A percentile compares a stretch with the other conserved stretches of the same genome.
Conservation (phyloP, 2,329 filamentous ascomycete species). For the Hypoxylon sp. region DNA sequence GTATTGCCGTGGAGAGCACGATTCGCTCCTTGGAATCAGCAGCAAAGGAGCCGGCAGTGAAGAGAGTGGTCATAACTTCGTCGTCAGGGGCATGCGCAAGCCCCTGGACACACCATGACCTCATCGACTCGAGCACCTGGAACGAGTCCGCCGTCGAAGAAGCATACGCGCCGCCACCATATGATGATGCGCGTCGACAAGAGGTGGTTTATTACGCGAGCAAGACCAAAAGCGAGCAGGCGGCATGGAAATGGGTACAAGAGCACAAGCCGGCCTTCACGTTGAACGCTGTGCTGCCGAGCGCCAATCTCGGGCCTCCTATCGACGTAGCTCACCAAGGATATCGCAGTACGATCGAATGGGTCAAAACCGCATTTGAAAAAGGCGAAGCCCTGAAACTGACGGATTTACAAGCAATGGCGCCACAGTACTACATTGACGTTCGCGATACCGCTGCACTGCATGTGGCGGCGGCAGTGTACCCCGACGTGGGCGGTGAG, state of each 20-base stretch:
- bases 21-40: slow-evolving; percentile 39
- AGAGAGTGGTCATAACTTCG: slow-evolving; percentile 48
- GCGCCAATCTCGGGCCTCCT: slow-evolving; percentile 46
- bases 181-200: slow-evolving; percentile 23
- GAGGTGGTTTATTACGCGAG: slow-evolving; percentile 42
- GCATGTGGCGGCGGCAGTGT: slow-evolving; percentile 66
- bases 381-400: slow-evolving; percentile 26
- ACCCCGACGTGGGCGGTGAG: slow-evolving; percentile 62
- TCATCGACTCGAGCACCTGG: slow-evolving; percentile 44
- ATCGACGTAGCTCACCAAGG: slow-evolving; percentile 42
- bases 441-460: slow-evolving; percentile 65
- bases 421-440: slow-evolving; percentile 61
- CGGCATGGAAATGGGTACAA: slow-evolving; percentile 44
- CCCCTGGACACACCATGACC: slow-evolving; percentile 30
- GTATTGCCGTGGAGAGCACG: slow-evolving; percentile 28
- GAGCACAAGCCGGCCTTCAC: slow-evolving; percentile 42
- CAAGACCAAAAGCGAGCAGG: slow-evolving; percentile 45
- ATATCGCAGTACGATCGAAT: slow-evolving; percentile 29
- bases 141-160: slow-evolving; percentile 40
- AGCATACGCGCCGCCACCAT: slow-evolving; percentile 42
- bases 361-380: slow-evolving; percentile 35
- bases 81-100: slow-evolving; percentile 38
- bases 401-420: slow-evolving; percentile 11
- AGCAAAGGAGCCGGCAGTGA: slow-evolving; percentile 37
- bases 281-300: slow-evolving; percentile 46